phyloP scores from a whole-genome alignment of 306 rosid species.

The Arachis stenosperma region DNA sequence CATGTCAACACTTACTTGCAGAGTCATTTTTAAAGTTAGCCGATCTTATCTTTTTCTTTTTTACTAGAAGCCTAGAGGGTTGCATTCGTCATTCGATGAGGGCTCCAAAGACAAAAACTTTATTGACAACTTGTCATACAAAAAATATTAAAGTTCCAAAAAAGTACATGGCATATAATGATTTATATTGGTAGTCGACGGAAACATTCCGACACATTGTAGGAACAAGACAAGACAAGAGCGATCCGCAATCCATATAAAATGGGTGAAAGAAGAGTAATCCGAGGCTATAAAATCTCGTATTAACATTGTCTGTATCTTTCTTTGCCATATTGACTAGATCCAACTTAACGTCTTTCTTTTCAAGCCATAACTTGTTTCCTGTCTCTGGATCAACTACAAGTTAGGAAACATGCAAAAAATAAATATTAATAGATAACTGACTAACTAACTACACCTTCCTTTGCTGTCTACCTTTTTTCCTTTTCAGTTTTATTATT shows the following conservation, averaged over 20 bases:
- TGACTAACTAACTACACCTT: conserved; percentile 31
- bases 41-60: no score
- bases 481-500: neutral
- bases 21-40: no score
- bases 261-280: conserved; percentile 36
- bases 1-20: no score
- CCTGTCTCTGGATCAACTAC: conserved; percentile 41
- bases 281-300: conserved; percentile 41
- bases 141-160: no score
- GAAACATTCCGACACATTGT: neutral
- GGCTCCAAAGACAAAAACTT: no score
- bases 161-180: no score
- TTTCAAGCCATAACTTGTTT: conserved; percentile 26
- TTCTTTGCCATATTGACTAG: conserved; percentile 42
- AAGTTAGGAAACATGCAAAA: conserved; percentile 35
- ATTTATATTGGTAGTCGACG: no score
- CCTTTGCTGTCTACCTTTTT: conserved; percentile 26
- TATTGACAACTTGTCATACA: no score
- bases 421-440: conserved; percentile 27
- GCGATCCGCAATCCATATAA: neutral
- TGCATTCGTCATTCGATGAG: no score
- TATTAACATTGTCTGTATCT: neutral
- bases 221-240: neutral
- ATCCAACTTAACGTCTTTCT: conserved; percentile 35
- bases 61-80: no score